phyloP scores from a whole-genome alignment of 2,329 filamentous ascomycete genomes.

The Fusarium sulawesiense region DNA sequence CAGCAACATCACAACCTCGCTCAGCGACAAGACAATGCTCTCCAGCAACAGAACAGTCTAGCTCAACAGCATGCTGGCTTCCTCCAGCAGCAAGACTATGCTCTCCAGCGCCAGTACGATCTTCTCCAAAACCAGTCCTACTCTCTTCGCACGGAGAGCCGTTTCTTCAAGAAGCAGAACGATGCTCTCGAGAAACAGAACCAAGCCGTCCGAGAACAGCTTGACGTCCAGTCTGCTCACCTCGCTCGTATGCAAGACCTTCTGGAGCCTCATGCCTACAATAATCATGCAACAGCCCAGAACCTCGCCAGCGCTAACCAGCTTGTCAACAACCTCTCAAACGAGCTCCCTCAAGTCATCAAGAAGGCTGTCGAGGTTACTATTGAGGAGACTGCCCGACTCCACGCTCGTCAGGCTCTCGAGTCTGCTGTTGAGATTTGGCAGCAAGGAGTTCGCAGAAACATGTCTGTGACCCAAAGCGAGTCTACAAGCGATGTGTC shows the following conservation, averaged over 20 bases:
- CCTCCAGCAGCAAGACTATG: neutral
- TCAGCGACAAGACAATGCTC: conserved; percentile 41
- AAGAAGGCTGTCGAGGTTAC: conserved; percentile 43
- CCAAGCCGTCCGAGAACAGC: conserved; percentile 41
- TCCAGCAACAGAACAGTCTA: neutral
- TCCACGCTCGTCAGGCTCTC: conserved; percentile 28
- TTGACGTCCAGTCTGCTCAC: conserved; percentile 43
- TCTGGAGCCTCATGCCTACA: conserved; percentile 35
- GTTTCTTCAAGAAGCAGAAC: conserved; percentile 29
- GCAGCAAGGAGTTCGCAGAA: neutral
- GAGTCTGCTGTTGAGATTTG: neutral
- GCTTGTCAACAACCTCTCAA: conserved; percentile 43
- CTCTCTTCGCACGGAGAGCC: conserved; percentile 13
- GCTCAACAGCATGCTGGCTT: neutral
- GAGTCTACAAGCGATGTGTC: neutral
- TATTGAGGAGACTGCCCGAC: conserved; percentile 33
- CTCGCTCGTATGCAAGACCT: conserved; percentile 33
- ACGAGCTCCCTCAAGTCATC: conserved; percentile 44
- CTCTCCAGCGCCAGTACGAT: conserved; percentile 1
- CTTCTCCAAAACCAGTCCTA: neutral
- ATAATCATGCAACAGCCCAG: conserved; percentile 34
- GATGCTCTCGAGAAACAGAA: conserved; percentile 39
- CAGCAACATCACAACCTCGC: conserved; percentile 41
- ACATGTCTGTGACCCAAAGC: neutral
- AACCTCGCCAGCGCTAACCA: conserved; percentile 36